phyloP scores from a whole-genome alignment of 352 stramenopile genomes.

The Globisporangium uncinulatum region DNA sequence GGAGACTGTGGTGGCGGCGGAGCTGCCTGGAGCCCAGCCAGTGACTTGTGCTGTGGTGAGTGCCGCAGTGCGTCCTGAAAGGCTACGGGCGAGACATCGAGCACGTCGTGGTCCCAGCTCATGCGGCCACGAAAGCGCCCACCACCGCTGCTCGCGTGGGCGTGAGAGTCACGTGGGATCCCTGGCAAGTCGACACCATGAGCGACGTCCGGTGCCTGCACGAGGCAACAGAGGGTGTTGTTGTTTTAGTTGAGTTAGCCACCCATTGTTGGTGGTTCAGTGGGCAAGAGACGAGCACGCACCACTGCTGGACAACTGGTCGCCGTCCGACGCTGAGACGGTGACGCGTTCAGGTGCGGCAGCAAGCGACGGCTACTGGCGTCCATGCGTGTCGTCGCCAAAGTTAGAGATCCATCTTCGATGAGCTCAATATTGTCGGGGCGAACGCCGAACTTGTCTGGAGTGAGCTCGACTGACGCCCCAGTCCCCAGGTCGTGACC shows the following conservation, averaged over 20 bases:
- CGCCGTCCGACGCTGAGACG: neutral
- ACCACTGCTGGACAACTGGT: neutral
- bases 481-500: no score
- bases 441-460: no score
- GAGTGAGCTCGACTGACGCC: no score
- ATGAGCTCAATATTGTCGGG: no score
- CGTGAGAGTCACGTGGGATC: no score
- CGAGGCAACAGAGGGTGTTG: neutral
- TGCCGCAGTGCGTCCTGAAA: conserved; percentile 1
- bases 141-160: no score
- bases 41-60: neutral
- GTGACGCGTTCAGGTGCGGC: neutral
- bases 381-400: neutral
- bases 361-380: neutral
- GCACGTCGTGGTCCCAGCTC: conserved; percentile 47
- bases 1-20: neutral
- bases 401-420: no score
- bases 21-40: no score
- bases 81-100: conserved; percentile 20
- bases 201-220: neutral
- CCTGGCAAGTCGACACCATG: no score
- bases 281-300: neutral
- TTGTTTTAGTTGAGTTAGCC: neutral
- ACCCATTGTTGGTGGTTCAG: neutral
- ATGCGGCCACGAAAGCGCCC: conserved; percentile 34